Evolutionary conservation across 345 rosid genomes (phyloP), one percentile per base, ranked within the genome.

Genomic region (Garcia nutans): DNA sequence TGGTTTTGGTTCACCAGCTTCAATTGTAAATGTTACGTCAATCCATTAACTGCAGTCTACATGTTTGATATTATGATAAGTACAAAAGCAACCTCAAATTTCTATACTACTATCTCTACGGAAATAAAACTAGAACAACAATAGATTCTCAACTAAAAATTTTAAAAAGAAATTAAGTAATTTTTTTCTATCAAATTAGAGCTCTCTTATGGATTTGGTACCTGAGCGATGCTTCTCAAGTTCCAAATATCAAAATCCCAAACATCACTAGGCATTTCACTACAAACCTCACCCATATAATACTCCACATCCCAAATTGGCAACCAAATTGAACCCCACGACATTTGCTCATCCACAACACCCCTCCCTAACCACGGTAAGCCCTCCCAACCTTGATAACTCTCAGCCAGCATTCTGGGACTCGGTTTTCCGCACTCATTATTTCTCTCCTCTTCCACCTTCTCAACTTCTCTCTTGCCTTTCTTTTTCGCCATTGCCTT

Each of bases 171-270:
- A 57, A n/a, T n/a, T 57, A 58, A n/a, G 11, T 2, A 24, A 54
- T 15, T 5, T 2, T 54, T 15, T 1, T 5, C 20, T 2, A 15
- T 15, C 58, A 15, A 54, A 15, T 19, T 5, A 15, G 19, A 71
- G 8, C 50, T 37, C 23, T 55, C 15, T 12, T 19, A 69, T 23
- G 63, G 26, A 68, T 77, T 62, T 19, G 84, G 82, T 50, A 83
- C 72, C 66, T 82, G 80, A 37, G 76, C 65, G 72, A 78, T 26
- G 28, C 74, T 77, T 71, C 79, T 85, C 81, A 91, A 76, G 85
- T 89, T 87, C 94, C 94, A 91, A 72, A 91, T 87, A 82, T 86
- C 91, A 71, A 81, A 88, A 63, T 84, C 92, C 92, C 97, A 88
- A 74, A 71, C 86, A 83, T 87, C 92, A 72, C 74, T 79, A 33